Evolutionary conservation across 306 rosid genomes (phyloP), one percentile per base, ranked within the genome.

Genomic region (Begonia fuchsioides): DNA sequence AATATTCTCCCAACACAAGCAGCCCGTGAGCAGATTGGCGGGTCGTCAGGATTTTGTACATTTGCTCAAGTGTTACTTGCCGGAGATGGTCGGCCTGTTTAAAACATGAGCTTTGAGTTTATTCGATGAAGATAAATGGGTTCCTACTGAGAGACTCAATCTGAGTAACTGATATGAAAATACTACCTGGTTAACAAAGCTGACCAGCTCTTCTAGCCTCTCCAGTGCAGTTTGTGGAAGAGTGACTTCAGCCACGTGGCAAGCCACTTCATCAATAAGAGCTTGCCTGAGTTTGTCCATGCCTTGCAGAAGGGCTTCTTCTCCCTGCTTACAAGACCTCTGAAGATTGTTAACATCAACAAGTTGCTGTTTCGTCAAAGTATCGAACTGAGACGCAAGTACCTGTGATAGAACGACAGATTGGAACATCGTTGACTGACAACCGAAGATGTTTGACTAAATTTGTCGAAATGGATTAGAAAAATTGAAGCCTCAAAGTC

Each of bases 291-390:
- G 94, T 62, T 77, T 90, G 17, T 79, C 85, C 92, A 75, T 76
- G 14, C 97, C 97, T 67, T 81, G 93, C 12, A 82, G 62, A 49
- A 90, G 80, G 13, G 97, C 97, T 52, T 90, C 97, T 73, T 90
- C 97, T 55, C 92, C 95, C 69, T 90, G 97, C 62, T 71, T 78
- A 63, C 95, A 90, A 40, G 95, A 76, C 55, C 79, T 76, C 60
- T 47, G 61, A 51, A 90, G 97, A 52, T 70, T 75, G 44, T 5
- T 13, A 6, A 85, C 73, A 43, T 74, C 87, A n/a, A 58, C 10
- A 50, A 47, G 14, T 59, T 90, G 92, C 13, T 78, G 73, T 5
- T 81, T 86, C 35, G 95, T 63, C 81, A 84, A 47, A 12, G 87
- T 80, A 13, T 72, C 74, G 14, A 73, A 67, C 38, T 77, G 71